A percentile compares a stretch with the other conserved stretches of the same genome.
Evolutionary conservation across 345 rosid species (phyloP).

Genomic region (Eucalyptus melliodora): DNA sequence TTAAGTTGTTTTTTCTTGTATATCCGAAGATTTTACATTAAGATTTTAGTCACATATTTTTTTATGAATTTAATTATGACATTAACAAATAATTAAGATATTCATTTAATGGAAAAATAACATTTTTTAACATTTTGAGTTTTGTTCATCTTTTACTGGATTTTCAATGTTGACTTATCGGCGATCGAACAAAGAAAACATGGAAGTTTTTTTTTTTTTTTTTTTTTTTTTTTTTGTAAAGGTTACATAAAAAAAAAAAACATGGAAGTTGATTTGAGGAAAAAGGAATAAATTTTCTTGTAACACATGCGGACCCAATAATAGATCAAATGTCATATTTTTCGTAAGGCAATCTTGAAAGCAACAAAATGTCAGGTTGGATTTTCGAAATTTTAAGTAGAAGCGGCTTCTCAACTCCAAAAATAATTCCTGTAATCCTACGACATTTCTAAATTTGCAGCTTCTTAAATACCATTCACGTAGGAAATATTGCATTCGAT

Average conservation of each 20-base stretch:
- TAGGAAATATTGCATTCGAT: neutral
- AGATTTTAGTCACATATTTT: neutral
- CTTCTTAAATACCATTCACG: neutral
- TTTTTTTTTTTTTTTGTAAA: too few relatives aligned
- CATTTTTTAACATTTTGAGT: neutral
- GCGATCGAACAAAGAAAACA: neutral
- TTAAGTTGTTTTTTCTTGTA: neutral
- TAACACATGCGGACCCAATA: neutral
- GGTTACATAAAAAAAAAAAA: too few relatives aligned
- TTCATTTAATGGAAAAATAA: neutral
- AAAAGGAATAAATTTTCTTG: neutral
- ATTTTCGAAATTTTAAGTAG: neutral
- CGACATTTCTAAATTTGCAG: neutral
- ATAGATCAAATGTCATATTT: neutral
- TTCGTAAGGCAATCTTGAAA: too few relatives aligned
- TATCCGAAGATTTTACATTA: too few relatives aligned
- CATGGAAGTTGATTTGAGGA: neutral
- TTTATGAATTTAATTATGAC: neutral
- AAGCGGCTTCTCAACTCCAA: neutral
- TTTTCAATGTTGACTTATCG: neutral
- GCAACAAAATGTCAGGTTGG: neutral
- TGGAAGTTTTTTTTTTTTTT: too few relatives aligned
- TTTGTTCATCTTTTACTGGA: neutral
- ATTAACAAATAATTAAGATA: too few relatives aligned
- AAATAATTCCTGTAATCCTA: neutral